Conservation (phyloP, 371 early-diverging fungal genomes). For the Catenaria anguillulae region DNA sequence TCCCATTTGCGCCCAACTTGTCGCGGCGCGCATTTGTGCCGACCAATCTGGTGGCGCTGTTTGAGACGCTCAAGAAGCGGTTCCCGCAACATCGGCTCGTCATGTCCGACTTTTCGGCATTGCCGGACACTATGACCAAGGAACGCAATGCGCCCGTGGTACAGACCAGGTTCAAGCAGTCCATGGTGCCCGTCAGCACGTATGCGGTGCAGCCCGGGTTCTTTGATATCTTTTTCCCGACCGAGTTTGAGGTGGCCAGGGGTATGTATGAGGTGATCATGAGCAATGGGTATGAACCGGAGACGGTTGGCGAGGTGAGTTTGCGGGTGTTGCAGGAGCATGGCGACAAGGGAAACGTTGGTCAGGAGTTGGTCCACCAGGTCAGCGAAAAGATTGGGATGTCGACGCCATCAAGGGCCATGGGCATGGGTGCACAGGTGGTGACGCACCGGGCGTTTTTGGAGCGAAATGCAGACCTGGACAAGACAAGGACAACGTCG, state of each 20-base stretch:
- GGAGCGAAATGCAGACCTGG: slow-evolving; percentile 55
- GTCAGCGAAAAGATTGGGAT: neutral
- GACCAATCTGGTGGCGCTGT: slow-evolving; percentile 59
- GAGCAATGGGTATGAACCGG: slow-evolving; percentile 16
- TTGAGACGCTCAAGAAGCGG: slow-evolving; percentile 50
- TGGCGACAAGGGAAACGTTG: neutral
- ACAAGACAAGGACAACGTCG: slow-evolving; percentile 53
- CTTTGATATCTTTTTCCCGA: slow-evolving; percentile 97
- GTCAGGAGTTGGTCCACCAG: neutral
- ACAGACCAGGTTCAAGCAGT: slow-evolving; percentile 72
- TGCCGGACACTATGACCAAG: slow-evolving; percentile 65
- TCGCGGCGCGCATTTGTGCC: slow-evolving; percentile 77
- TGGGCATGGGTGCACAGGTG: too few species aligned
- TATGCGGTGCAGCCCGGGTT: slow-evolving; percentile 93
- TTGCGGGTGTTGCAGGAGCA: neutral
- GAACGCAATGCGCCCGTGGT: slow-evolving; percentile 76
- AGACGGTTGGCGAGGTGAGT: neutral
- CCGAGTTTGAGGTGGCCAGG: slow-evolving; percentile 71
- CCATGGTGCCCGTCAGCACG: slow-evolving; percentile 85
- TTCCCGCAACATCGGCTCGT: slow-evolving; percentile 84
- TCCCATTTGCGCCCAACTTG: slow-evolving; percentile 76
- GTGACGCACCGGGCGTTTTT: slow-evolving; percentile 68
- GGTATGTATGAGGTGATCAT: slow-evolving; percentile 51
- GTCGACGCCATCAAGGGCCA: too few species aligned
- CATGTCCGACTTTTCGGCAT: slow-evolving; percentile 67